Base-by-base conservation (phyloP, 73 alveolate species). In the Blepharisma japonicum region DNA sequence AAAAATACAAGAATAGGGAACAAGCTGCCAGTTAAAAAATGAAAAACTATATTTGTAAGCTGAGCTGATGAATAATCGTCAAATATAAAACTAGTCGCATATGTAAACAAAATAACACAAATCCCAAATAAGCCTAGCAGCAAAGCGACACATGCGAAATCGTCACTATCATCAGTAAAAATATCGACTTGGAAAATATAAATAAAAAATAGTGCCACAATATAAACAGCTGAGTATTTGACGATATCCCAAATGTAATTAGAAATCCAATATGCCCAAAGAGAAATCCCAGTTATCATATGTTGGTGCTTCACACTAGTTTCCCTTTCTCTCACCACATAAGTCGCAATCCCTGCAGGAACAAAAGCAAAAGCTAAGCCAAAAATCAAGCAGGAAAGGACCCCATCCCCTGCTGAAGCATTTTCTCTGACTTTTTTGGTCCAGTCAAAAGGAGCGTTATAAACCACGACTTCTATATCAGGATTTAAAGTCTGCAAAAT, bases 271-370 rank as follows among this genome's bases (percentile, higher is more conserved):
- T 94, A 94, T 4, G 97, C 94, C 25, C 84, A 47, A 53, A 91
- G 56, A 46, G 91, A 76, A 32, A 94, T 70, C 51, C 99, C 99
- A 53, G 95, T 82, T 9, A 96, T 83, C 32, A 91, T 54, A 77
- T 96, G 92, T 78, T 90, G 85, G 86, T 96, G 98, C 78, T 94
- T 94, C 54, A 95, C 86, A 72, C 90, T 94, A 55, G 80, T 87
- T 80, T 96, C 98, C 86, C 97, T 92, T 81, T 96, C 99, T 78
- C 84, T 84, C 32, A 96, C 92, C 21, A 96, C 91, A 55, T 82
- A 84, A 54, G 92, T 82, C 2, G 92, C 86, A 18, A 96, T 86
- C 74, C 89, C 81, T n/a, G 99, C 92, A 6, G 98, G 98, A 32
- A 96, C 90, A 78, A 96, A 81, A 6, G 98, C 83, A 77, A 94